Conservation (phyloP, 306 rosid genomes). For the Cajanus cajan region DNA sequence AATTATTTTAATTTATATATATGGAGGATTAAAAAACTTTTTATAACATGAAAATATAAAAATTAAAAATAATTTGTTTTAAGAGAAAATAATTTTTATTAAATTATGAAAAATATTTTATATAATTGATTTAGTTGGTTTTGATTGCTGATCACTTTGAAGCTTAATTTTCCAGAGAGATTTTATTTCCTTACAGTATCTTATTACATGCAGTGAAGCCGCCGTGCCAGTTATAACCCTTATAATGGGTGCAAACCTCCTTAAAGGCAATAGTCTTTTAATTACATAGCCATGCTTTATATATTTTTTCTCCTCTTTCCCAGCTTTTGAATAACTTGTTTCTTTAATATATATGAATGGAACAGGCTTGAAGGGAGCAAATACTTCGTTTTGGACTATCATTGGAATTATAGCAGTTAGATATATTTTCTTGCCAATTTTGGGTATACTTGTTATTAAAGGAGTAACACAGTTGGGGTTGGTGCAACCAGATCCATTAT, state of each 20-base stretch:
- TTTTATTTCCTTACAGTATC: slow-evolving; percentile 3
- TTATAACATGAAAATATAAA: neutral
- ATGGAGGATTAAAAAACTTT: neutral
- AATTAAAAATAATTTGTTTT: neutral
- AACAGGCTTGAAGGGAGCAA: slow-evolving; percentile 67
- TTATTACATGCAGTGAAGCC: slow-evolving; percentile 55
- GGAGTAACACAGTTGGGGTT: slow-evolving; percentile 59
- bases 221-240: slow-evolving; percentile 72
- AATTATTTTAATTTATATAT: too few species aligned
- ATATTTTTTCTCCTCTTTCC: neutral
- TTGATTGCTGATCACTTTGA: slow-evolving; percentile 1
- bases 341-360: slow-evolving; percentile 2
- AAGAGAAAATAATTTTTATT: too few species aligned
- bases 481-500: slow-evolving; percentile 65
- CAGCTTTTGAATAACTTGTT: neutral
- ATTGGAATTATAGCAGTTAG: slow-evolving; percentile 57
- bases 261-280: slow-evolving; percentile 50
- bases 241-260: slow-evolving; percentile 79
- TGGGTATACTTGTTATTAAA: slow-evolving; percentile 54
- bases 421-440: slow-evolving; percentile 55
- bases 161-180: neutral
- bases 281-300: neutral
- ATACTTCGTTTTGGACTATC: slow-evolving; percentile 40
- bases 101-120: too few species aligned
- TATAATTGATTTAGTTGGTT: neutral